Percentiles rank a stretch among this genome's conserved stretches.
These are phyloP conservation scores for Cadophora luteo-olivacea DNA, from an alignment of 2,329 filamentous ascomycete genomes.

Conservation along the genomic window DNA sequence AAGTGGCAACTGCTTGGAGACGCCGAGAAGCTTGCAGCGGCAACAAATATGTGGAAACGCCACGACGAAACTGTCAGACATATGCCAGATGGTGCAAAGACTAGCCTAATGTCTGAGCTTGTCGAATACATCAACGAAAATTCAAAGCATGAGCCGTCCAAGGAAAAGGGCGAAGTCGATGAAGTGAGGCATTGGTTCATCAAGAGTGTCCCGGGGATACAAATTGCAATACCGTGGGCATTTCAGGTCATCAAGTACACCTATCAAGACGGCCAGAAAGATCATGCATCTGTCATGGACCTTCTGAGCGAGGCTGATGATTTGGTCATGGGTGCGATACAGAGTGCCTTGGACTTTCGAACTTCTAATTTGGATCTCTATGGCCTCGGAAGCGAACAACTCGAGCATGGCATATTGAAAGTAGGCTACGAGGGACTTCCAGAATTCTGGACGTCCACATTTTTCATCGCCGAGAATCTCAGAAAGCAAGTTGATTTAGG, in stretches of 20 bases:
- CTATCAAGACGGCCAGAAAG: slow-evolving; percentile 65
- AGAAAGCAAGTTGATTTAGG: slow-evolving; percentile 66
- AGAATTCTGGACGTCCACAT: slow-evolving; percentile 85
- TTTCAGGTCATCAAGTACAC: slow-evolving; percentile 77
- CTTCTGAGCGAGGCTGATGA: slow-evolving; percentile 71
- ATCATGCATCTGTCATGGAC: slow-evolving; percentile 52
- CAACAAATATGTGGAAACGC: slow-evolving; percentile 78
- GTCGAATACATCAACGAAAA: slow-evolving; percentile 78
- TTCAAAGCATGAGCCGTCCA: slow-evolving; percentile 72
- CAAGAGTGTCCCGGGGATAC: slow-evolving; percentile 73
- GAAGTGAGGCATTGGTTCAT: slow-evolving; percentile 87
- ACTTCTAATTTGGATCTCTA: slow-evolving; percentile 72
- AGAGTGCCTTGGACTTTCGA: slow-evolving; percentile 74
- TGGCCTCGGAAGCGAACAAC: slow-evolving; percentile 70
- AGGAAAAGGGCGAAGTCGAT: slow-evolving; percentile 74
- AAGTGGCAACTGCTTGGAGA: slow-evolving; percentile 86
- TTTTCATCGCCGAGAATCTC: slow-evolving; percentile 65
- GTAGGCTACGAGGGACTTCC: slow-evolving; percentile 72
- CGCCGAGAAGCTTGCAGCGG: slow-evolving; percentile 88
- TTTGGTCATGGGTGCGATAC: slow-evolving; percentile 69
- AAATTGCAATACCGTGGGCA: slow-evolving; percentile 80
- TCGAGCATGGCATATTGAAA: slow-evolving; percentile 69
- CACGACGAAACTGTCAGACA: slow-evolving; percentile 74
- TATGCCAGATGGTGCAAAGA: slow-evolving; percentile 65
- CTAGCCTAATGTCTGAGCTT: slow-evolving; percentile 75